Evolutionary conservation across 345 rosid genomes (phyloP), one percentile per base, ranked within the genome.

Genomic region (Pistacia atlantica): DNA sequence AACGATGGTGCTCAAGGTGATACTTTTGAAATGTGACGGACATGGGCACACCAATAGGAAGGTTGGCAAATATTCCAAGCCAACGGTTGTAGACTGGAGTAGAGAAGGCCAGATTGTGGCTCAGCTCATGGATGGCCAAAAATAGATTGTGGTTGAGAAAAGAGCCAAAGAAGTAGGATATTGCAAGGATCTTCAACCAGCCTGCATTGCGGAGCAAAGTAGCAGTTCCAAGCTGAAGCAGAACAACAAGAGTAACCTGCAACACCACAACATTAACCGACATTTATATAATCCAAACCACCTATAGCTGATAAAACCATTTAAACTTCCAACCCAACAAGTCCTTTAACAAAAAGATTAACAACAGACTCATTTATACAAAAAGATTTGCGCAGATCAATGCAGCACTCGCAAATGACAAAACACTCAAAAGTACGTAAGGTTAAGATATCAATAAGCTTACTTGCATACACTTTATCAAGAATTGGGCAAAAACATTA

Each of bases 11-110:
- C 80, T 95, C 95, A 7, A 91, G 98, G 84, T 91, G 98, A 79
- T 91, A 93, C 80, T 93, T 95, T 73, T 91, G 97, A 87, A 91
- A 95, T 18, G 98, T 91, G 20, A 93, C 84, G 0, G 97, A 89
- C 95, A 95, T 95, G 33, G 97, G 97, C 25, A 93, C 95, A 12
- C 98, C 98, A 8, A 95, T 84, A 52, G 98, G 98, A 72, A 93
- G 91, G 73, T 93, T 91, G 3, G 97, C 98, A 20, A 95, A 88
- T 65, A 93, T 91, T 28, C 98, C 97, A 33, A 95, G 96, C 89
- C 94, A 95, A 12, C 92, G 87, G 81, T 93, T 95, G 85, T 85
- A 85, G 78, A 82, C 85, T 1, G 96, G 94, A 62, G 91, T 87
- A 3, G 91, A 91, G 86, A 93, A 95, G 42, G 98, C 97, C 0